Evolutionary conservation across 441 rosid genomes (phyloP).

Genomic region (Macaranga tanarius): DNA sequence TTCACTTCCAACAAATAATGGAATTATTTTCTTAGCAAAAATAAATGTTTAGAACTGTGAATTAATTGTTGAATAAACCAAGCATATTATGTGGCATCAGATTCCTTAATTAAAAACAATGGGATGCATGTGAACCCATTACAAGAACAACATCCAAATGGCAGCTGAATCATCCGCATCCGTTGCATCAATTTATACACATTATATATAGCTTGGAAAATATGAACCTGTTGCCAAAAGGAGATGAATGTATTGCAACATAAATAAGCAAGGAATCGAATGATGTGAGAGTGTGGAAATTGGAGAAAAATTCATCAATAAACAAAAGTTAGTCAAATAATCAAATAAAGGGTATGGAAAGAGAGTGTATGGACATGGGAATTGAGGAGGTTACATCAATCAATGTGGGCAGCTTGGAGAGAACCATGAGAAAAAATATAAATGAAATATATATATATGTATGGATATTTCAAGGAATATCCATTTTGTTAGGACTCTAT

Average conservation of each 20-base stretch:
- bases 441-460: conserved; percentile 14
- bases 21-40: no score
- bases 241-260: background rate
- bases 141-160: no score
- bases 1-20: no score
- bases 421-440: background rate
- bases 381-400: conserved; percentile 32
- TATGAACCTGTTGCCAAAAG: background rate
- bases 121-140: no score
- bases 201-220: background rate
- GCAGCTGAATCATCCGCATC: no score
- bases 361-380: conserved; percentile 29
- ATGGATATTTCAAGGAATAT: conserved; percentile 31
- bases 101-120: background rate
- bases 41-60: background rate
- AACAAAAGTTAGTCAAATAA: no score
- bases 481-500: conserved; percentile 21
- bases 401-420: conserved; percentile 17
- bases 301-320: background rate
- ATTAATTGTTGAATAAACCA: background rate
- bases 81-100: conserved; percentile 8
- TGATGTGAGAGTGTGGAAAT: background rate
- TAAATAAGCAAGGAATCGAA: background rate
- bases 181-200: background rate
- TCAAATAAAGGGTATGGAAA: background rate